Evolutionary conservation across 805 yeast species (phyloP).

Genomic region (Kuraishia borneana): DNA sequence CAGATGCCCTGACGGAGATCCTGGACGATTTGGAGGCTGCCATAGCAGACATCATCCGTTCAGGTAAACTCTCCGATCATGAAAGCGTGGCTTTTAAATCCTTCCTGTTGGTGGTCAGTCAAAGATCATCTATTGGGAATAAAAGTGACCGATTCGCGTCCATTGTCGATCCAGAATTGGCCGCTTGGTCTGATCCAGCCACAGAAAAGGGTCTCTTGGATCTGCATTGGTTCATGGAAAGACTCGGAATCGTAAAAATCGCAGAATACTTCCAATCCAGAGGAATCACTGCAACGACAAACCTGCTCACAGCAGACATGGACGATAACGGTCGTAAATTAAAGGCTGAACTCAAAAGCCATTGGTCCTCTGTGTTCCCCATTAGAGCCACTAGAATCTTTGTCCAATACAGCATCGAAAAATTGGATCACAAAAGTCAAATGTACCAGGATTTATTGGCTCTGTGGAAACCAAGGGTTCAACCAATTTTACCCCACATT

Average conservation of each 20-base stretch:
- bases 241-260: conserved; percentile 88
- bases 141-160: conserved; percentile 66
- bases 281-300: conserved; percentile 67
- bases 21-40: conserved; percentile 76
- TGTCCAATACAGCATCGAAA: conserved; percentile 91
- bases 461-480: conserved; percentile 89
- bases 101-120: conserved; percentile 82
- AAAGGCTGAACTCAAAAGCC: conserved; percentile 71
- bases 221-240: conserved; percentile 96
- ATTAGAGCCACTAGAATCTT: conserved; percentile 91
- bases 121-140: conserved; percentile 64
- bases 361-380: conserved; percentile 92
- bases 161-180: conserved; percentile 87
- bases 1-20: conserved; percentile 75
- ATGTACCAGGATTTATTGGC: conserved; percentile 60
- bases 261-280: conserved; percentile 82
- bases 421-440: conserved; percentile 65
- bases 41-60: conserved; percentile 55
- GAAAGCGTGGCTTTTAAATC: conserved; percentile 93
- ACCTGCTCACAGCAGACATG: conserved; percentile 69
- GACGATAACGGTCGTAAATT: conserved; percentile 78
- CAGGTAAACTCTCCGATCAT: conserved; percentile 70
- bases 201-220: conserved; percentile 85
- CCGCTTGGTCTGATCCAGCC: conserved; percentile 86
- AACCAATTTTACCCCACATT: conserved; percentile 85